phyloP scores from a whole-genome alignment of 2,329 filamentous ascomycete genomes.

The Diplodia corticola region DNA sequence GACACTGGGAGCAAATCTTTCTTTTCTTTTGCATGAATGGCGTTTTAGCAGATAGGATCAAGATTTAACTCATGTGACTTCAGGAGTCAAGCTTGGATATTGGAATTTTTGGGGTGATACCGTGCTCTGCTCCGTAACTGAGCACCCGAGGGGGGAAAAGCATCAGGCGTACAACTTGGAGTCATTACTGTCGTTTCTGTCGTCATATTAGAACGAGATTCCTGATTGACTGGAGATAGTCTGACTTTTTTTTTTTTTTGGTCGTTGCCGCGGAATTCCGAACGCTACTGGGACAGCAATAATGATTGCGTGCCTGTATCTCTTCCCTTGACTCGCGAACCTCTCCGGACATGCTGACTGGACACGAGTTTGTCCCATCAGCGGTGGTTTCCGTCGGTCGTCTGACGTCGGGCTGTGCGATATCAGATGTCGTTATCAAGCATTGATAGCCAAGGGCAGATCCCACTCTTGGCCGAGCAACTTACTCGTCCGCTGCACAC shows the following conservation, averaged over 20 bases:
- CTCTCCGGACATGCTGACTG: background rate
- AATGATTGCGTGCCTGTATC: background rate
- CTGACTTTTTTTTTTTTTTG: background rate
- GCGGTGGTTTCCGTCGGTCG: background rate
- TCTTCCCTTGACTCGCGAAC: background rate
- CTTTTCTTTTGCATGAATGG: background rate
- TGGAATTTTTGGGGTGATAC: background rate
- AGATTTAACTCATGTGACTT: background rate
- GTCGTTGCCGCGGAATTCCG: background rate
- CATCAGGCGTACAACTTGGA: slow-evolving; percentile 1
- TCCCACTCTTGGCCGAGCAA: slow-evolving; percentile 10
- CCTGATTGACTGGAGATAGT: background rate
- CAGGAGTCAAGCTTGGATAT: background rate
- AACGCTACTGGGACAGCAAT: background rate
- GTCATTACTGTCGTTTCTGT: background rate
- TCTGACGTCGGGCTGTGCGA: slow-evolving; percentile 5
- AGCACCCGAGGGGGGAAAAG: background rate
- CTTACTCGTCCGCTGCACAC: background rate
- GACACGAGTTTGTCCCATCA: background rate
- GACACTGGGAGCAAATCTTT: background rate
- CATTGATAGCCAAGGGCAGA: slow-evolving; percentile 3
- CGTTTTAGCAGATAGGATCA: slow-evolving; percentile 8
- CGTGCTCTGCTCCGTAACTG: slow-evolving; percentile 6
- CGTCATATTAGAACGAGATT: background rate
- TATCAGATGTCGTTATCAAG: slow-evolving; percentile 16